Percentiles rank a stretch among this genome's conserved stretches.
Conservation (phyloP, 1,284 basidiomycete species). For the Caloboletus firmus region DNA sequence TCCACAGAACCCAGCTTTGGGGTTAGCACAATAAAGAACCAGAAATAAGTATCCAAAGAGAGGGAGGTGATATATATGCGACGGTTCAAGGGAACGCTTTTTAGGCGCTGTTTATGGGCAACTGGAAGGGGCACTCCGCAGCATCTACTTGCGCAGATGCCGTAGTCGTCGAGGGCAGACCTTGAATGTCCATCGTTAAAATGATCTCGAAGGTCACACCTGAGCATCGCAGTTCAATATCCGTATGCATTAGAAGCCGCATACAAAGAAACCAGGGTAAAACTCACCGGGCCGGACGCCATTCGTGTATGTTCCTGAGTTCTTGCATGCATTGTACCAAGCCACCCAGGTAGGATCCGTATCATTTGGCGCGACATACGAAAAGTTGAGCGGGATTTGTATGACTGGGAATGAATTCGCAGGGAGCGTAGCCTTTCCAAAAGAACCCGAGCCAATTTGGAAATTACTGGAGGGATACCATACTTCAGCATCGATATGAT, state of each 20-base stretch:
- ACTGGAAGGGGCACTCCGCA: slow-evolving; percentile 75
- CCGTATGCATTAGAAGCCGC: neutral
- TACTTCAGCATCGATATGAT: slow-evolving; percentile 60
- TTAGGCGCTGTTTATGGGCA: slow-evolving; percentile 46
- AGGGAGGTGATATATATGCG: neutral
- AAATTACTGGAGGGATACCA: slow-evolving; percentile 64
- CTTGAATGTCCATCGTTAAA: slow-evolving; percentile 68
- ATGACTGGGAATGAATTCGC: slow-evolving; percentile 64
- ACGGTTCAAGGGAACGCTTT: neutral
- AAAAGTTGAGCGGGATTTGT: slow-evolving; percentile 75
- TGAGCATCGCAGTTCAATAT: slow-evolving; percentile 3
- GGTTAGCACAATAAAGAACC: slow-evolving; percentile 8
- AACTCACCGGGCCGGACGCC: slow-evolving; percentile 63
- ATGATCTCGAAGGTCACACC: slow-evolving; percentile 69
- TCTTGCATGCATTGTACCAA: slow-evolving; percentile 81
- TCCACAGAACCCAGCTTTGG: slow-evolving; percentile 12
- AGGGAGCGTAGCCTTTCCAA: slow-evolving; percentile 55
- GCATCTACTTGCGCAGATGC: slow-evolving; percentile 60
- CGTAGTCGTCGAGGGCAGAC: slow-evolving; percentile 56
- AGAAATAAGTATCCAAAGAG: slow-evolving; percentile 18
- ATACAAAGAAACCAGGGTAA: neutral
- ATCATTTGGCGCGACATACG: slow-evolving; percentile 76
- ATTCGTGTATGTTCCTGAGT: slow-evolving; percentile 47
- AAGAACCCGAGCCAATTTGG: slow-evolving; percentile 65
- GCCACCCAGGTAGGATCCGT: slow-evolving; percentile 80